Conservation (phyloP, 148 eudicot species). For the Chenopodium formosanum region DNA sequence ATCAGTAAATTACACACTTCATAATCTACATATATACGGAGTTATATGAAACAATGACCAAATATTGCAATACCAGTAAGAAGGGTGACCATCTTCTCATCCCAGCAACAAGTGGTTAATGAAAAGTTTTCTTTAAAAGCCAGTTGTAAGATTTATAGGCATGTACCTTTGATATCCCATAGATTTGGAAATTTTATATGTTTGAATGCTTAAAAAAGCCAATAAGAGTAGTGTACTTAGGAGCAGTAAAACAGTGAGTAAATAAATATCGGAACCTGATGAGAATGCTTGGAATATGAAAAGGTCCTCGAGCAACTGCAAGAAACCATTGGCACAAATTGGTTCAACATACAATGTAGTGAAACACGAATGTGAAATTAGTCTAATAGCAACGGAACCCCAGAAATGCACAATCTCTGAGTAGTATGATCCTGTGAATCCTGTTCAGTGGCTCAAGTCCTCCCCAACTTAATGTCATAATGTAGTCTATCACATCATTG, state of each 20-base stretch:
- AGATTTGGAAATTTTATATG: not conserved
- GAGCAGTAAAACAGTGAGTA: not conserved
- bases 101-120: not conserved
- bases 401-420: not conserved
- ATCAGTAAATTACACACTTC: not conserved
- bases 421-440: not conserved
- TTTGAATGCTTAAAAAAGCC: conserved; percentile 1
- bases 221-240: not conserved
- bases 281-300: not conserved
- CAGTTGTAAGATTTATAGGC: not conserved
- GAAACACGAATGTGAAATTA: not conserved
- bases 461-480: not conserved
- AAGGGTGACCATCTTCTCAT: not conserved
- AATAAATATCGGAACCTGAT: conserved; percentile 4
- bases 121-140: not conserved
- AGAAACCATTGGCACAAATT: not conserved
- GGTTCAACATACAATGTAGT: not conserved
- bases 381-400: not conserved
- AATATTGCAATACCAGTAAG: conserved; percentile 2
- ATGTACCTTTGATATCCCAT: not conserved
- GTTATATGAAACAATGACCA: not conserved
- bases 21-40: not conserved
- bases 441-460: not conserved
- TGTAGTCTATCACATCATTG: not conserved
- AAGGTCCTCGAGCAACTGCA: conserved; percentile 17